Base-by-base conservation (phyloP, 192 early-diverging fungal genomes). In the Rhizoclosmatium globosum region DNA sequence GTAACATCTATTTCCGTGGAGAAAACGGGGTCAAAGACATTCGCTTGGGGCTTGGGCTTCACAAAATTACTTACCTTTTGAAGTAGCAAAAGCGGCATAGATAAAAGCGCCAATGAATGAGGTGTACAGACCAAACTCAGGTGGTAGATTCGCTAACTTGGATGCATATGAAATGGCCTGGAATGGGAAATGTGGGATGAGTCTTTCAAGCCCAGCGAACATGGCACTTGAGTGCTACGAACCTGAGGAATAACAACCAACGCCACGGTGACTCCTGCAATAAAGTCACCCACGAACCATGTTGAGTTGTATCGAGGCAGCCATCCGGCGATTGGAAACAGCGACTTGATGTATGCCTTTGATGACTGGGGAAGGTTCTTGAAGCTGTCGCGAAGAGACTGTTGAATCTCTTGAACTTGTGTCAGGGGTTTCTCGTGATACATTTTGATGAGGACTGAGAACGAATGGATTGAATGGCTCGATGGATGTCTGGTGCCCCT, bases 111-210 rank as follows among this genome's bases (percentile, higher is more conserved):
- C 93, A 46, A 92, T 80, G 79, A 94, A 91, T 47, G 87, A 86
- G 60, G 93, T 91, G 83, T 94, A 95, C 9, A 95, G 85, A 0
- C 94, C 94, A 78, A 90, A 92, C 76, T 93, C 79, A 61, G 90
- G 87, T 45, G 93, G 92, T 43, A 95, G 80, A 46, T 82, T 83
- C 3, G 94, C 93, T 0, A 95, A 83, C 84, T 93, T 94, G 31
- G 77, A 60, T 17, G 94, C 89, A 71, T 94, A 92, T 46, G 93
- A 91, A 44, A 88, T 81, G 47, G 85, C 76, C 71, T 83, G 74
- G 15, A 17, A 31, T 31, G 31, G 31, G 31, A 31, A 31, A 31
- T 31, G 31, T 0, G 31, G 31, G 31, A 31, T 31, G 31, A 31
- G 64, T 45, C 41, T 3, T 17, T 19, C 31, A 21, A 23, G 15